Percentiles rank a stretch among this genome's conserved stretches.
Evolutionary conservation across 2,329 filamentous ascomycete species (phyloP).

Genomic region (Pestalotiopsis sp.): DNA sequence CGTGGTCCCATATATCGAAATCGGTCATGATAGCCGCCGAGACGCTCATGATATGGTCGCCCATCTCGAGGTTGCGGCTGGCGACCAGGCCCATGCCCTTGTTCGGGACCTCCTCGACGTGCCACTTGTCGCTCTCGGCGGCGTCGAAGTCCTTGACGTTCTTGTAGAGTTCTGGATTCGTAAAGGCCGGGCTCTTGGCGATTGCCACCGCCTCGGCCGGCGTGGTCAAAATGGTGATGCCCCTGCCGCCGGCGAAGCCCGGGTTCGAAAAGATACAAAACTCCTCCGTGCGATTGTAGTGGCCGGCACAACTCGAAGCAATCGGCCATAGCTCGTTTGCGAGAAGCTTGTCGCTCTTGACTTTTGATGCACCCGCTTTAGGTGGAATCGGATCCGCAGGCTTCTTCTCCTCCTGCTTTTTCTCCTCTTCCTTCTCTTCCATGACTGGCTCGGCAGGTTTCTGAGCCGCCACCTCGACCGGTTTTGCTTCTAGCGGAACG

Average conservation of each 20-base stretch:
- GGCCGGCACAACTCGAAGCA: constrained; percentile 15
- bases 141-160: constrained; percentile 32
- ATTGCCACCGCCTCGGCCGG: constrained; percentile 32
- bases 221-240: constrained; percentile 23
- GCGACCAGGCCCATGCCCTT: constrained; percentile 37
- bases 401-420: background rate
- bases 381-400: background rate
- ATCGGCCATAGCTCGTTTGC: constrained; percentile 15
- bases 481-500: background rate
- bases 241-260: constrained; percentile 6
- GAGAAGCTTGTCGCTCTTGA: background rate
- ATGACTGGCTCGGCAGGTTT: background rate
- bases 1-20: constrained; percentile 24
- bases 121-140: constrained; percentile 30
- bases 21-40: constrained; percentile 37
- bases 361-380: background rate
- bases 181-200: constrained; percentile 31
- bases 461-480: background rate
- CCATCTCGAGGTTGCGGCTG: constrained; percentile 26
- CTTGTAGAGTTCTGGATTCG: constrained; percentile 24
- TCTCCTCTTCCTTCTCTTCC: background rate
- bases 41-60: constrained; percentile 31
- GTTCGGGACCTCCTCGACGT: constrained; percentile 32
- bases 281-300: constrained; percentile 9
- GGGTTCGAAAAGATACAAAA: constrained; percentile 19